Percentiles rank a stretch among this genome's conserved stretches.
Conservation (phyloP, 495 filamentous ascomycete genomes). For the Aspergillus coremiiformis region DNA sequence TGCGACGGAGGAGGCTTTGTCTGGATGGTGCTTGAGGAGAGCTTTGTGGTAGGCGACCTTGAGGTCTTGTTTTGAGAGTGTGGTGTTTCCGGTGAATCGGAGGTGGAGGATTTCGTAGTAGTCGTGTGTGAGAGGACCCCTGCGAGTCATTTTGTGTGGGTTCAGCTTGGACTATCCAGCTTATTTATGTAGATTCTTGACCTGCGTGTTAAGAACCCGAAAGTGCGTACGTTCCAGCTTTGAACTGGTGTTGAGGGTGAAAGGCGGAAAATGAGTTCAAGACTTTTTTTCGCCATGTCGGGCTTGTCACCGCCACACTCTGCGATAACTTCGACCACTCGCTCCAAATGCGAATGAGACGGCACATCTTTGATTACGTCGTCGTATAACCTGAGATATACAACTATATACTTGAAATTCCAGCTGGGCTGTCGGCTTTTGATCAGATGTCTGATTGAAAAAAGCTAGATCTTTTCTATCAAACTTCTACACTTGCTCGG, state of each 20-base stretch:
- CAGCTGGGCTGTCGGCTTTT: background rate
- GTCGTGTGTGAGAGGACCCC: constrained; percentile 17
- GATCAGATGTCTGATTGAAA: background rate
- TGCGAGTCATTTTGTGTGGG: constrained; percentile 21
- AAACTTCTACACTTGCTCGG: background rate
- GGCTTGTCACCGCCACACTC: background rate
- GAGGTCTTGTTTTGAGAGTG: constrained; percentile 42
- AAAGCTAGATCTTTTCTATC: background rate
- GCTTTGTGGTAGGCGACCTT: constrained; percentile 75
- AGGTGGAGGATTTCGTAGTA: constrained; percentile 51
- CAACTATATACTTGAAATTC: background rate
- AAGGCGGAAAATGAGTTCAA: background rate
- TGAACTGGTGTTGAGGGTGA: too few relatives aligned
- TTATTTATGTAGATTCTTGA: background rate
- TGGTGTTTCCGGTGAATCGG: constrained; percentile 22
- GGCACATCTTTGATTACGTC: background rate
- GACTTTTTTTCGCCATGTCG: background rate
- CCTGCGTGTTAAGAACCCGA: too few relatives aligned
- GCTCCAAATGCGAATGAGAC: background rate
- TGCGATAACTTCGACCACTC: background rate
- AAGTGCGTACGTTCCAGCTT: too few relatives aligned
- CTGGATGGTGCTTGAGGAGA: constrained; percentile 72
- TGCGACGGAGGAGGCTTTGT: constrained; percentile 47
- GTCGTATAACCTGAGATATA: background rate
- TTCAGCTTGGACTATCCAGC: background rate